A percentile compares a stretch with the other conserved stretches of the same genome.
These are phyloP conservation scores for Tylopilus orsonianus DNA, from an alignment of 1,284 basidiomycete species.

Conservation along the genomic window DNA sequence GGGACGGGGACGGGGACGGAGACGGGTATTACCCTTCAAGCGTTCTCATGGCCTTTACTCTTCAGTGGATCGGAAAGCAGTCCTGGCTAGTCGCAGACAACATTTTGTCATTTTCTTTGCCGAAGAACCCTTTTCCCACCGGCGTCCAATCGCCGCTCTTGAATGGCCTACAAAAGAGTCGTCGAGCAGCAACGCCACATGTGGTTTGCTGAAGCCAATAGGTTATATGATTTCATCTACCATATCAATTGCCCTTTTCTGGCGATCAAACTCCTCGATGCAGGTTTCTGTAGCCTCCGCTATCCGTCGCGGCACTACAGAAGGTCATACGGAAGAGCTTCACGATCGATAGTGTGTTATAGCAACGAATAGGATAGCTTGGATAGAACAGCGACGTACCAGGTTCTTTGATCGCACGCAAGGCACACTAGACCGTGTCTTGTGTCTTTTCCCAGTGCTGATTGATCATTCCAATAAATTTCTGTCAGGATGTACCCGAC, in stretches of 20 bases:
- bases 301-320: constrained; percentile 15
- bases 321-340: not conserved
- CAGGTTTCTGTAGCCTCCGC: constrained; percentile 16
- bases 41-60: no score
- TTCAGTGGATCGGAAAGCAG: no score
- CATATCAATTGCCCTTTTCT: not conserved
- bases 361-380: not conserved
- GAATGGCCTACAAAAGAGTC: no score
- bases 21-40: no score
- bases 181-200: no score
- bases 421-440: constrained; percentile 6
- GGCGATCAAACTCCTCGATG: constrained; percentile 14
- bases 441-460: constrained; percentile 14
- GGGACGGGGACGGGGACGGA: no score
- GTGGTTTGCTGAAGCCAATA: no score
- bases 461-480: constrained; percentile 11
- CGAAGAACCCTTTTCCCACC: no score
- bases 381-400: not conserved
- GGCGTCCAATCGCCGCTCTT: no score
- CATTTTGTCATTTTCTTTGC: no score
- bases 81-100: no score
- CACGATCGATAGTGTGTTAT: no score
- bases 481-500: not conserved
- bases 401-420: constrained; percentile 17
- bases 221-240: constrained; percentile 19